Evolutionary conservation across 495 filamentous ascomycete species (phyloP).

Genomic region (Penicillium cataractarum): DNA sequence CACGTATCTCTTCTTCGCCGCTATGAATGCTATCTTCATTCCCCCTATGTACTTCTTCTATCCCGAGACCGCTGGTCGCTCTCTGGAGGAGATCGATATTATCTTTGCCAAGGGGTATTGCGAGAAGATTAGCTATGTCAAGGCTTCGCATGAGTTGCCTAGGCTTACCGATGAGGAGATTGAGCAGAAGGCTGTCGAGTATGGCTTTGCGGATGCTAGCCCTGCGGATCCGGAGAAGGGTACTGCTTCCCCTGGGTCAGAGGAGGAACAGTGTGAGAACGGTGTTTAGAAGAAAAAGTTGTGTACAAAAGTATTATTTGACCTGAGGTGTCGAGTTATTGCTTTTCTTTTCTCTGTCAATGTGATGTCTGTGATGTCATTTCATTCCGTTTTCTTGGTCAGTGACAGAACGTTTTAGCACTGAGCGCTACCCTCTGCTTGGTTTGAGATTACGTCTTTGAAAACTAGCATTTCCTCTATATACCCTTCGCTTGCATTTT

Average conservation of each 20-base stretch:
- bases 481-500: neutral
- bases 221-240: conserved; percentile 38
- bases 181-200: conserved; percentile 62
- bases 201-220: conserved; percentile 53
- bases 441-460: neutral
- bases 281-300: neutral
- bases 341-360: neutral
- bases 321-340: neutral
- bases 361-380: neutral
- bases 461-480: neutral
- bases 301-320: neutral
- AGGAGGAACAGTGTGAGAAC: conserved; percentile 20
- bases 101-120: conserved; percentile 77
- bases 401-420: neutral
- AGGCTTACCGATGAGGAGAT: conserved; percentile 64
- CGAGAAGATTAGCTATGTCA: conserved; percentile 77
- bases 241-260: conserved; percentile 12
- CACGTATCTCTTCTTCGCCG: conserved; percentile 79
- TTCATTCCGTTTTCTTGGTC: neutral
- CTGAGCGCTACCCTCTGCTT: neutral
- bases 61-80: conserved; percentile 70
- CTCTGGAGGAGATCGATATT: conserved; percentile 79
- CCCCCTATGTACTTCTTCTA: conserved; percentile 79
- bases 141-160: conserved; percentile 70
- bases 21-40: conserved; percentile 69